A percentile compares a stretch with the other conserved stretches of the same genome.
Conservation (phyloP, 2,329 filamentous ascomycete genomes). For the Ophiostoma tasmaniense region DNA sequence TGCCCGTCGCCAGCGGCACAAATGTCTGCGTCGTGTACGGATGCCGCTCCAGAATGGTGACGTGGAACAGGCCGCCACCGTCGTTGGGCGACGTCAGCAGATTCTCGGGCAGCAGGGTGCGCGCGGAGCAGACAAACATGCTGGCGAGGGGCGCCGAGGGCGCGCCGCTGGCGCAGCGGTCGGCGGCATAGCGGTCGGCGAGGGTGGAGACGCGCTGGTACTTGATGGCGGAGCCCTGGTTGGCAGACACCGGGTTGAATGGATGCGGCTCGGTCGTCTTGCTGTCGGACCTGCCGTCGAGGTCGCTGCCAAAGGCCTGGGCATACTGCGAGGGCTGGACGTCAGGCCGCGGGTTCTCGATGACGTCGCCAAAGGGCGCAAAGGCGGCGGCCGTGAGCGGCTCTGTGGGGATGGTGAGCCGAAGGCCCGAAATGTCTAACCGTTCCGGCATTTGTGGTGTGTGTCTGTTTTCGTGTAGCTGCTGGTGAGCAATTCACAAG, state of each 20-base stretch:
- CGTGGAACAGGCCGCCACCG: constrained; percentile 43
- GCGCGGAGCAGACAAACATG: constrained; percentile 78
- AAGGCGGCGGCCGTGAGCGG: constrained; percentile 65
- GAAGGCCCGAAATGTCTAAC: constrained; percentile 37
- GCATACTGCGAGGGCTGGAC: constrained; percentile 39
- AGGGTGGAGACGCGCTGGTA: constrained; percentile 72
- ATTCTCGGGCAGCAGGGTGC: constrained; percentile 28
- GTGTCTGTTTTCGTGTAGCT: not conserved
- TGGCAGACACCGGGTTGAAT: constrained; percentile 51
- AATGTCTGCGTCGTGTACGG: constrained; percentile 94
- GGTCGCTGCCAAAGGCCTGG: constrained; percentile 13
- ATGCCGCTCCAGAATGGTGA: constrained; percentile 77
- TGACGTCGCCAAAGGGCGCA: constrained; percentile 71
- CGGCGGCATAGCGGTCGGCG: constrained; percentile 57
- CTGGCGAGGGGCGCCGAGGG: constrained; percentile 61
- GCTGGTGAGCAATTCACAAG: not conserved
- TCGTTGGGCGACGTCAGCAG: not conserved
- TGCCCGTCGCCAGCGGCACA: constrained; percentile 56
- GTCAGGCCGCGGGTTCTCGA: constrained; percentile 60
- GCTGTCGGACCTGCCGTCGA: not conserved
- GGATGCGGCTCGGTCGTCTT: not conserved
- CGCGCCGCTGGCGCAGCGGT: constrained; percentile 45
- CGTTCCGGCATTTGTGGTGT: constrained; percentile 17
- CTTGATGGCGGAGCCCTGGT: constrained; percentile 84
- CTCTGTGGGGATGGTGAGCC: constrained; percentile 47